phyloP scores from a whole-genome alignment of 768 basidiomycete genomes.

The Punctularia strigosozonata region DNA sequence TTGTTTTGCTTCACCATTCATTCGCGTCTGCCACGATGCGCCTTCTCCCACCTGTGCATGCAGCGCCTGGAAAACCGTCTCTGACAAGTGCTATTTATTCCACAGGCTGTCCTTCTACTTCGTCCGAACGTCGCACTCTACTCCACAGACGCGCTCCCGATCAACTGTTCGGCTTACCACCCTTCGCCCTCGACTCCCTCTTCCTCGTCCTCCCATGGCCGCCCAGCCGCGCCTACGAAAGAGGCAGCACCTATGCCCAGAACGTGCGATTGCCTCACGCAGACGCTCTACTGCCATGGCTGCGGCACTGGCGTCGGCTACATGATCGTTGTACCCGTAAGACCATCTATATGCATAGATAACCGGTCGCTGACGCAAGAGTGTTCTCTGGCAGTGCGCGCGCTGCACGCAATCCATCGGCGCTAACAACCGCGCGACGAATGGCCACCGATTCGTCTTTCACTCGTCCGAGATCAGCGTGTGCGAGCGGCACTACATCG shows the following conservation, averaged over 20 bases:
- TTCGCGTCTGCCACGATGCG: too few species aligned
- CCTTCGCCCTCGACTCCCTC: conserved; percentile 13
- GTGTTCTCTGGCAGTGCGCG: conserved; percentile 32
- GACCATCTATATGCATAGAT: conserved; percentile 14
- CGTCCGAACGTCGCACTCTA: conserved; percentile 73
- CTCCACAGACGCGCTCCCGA: conserved; percentile 70
- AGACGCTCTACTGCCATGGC: conserved; percentile 68
- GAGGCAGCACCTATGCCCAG: conserved; percentile 19
- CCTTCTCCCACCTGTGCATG: too few species aligned
- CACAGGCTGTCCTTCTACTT: conserved; percentile 71
- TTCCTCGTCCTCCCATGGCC: conserved; percentile 4
- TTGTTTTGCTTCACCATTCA: too few species aligned
- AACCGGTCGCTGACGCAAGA: conserved; percentile 1
- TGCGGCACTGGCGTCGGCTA: conserved; percentile 71
- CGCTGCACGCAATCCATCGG: conserved; percentile 66
- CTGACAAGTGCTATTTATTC: too few species aligned
- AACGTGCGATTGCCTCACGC: conserved; percentile 80
- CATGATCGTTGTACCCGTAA: conserved; percentile 61
- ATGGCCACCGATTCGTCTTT: conserved; percentile 82
- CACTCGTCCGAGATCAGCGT: conserved; percentile 59
- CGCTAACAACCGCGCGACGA: conserved; percentile 58
- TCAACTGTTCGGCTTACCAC: conserved; percentile 62
- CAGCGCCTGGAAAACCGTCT: too few species aligned
- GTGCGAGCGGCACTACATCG: conserved; percentile 52
- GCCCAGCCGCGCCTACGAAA: conserved; percentile 3